Conservation (phyloP, 1,139 yeast genomes). For the Kodamaea anthophila region DNA sequence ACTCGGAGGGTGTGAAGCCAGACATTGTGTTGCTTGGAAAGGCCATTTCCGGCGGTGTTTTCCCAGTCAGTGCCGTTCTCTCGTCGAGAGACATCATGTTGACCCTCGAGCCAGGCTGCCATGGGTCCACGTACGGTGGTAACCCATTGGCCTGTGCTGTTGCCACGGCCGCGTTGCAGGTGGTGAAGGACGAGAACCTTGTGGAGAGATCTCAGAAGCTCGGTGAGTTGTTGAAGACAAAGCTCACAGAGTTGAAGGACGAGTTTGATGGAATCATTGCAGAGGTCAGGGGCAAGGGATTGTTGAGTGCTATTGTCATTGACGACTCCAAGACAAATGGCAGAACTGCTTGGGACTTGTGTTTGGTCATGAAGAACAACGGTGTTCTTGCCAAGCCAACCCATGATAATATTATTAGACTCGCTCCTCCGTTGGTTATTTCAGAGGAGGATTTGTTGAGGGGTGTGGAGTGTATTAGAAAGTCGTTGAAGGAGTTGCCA, state of each 20-base stretch:
- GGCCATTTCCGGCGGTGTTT: constrained; percentile 93
- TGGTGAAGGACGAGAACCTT: constrained; percentile 79
- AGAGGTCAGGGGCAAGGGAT: constrained; percentile 91
- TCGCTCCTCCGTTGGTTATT: constrained; percentile 94
- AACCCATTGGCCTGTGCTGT: constrained; percentile 93
- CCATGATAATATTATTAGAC: constrained; percentile 89
- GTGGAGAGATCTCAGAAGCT: constrained; percentile 70
- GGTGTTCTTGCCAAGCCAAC: constrained; percentile 97
- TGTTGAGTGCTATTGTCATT: constrained; percentile 85
- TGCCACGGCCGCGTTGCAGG: constrained; percentile 90
- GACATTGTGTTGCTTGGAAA: constrained; percentile 86
- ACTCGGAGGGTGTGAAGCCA: constrained; percentile 71
- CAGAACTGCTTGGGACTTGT: constrained; percentile 93
- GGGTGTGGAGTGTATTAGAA: constrained; percentile 71
- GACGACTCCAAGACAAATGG: constrained; percentile 82
- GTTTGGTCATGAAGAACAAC: constrained; percentile 78
- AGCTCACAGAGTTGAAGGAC: constrained; percentile 55
- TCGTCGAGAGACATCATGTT: constrained; percentile 86
- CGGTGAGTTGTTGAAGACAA: constrained; percentile 66
- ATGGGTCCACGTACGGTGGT: constrained; percentile 98
- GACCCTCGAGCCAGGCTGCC: constrained; percentile 90
- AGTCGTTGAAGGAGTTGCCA: constrained; percentile 56
- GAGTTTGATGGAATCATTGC: constrained; percentile 69
- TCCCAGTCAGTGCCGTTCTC: constrained; percentile 87
- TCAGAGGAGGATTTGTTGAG: constrained; percentile 77